These are phyloP conservation scores for Pythium monospermum DNA, from an alignment of 352 stramenopile species.

Conservation along the genomic window DNA sequence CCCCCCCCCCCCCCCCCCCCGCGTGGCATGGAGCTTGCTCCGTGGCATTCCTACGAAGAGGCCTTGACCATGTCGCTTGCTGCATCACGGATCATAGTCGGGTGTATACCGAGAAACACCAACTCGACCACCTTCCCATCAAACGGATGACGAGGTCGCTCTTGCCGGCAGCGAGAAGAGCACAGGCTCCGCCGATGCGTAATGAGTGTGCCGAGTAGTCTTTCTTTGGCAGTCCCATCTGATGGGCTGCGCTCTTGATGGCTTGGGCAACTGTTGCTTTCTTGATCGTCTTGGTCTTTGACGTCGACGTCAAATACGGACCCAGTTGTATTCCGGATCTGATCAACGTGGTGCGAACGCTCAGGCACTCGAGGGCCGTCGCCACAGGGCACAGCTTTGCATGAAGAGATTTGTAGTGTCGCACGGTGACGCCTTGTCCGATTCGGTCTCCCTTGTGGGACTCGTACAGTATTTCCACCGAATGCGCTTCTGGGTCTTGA, in stretches of 20 bases:
- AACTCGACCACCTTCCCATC: constrained; percentile 22
- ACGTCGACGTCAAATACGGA: constrained; percentile 12
- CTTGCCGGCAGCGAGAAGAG: constrained; percentile 22
- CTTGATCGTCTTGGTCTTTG: constrained; percentile 13
- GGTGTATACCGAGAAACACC: constrained; percentile 28
- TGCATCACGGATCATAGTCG: constrained; percentile 17
- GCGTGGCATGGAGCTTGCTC: constrained; percentile 6
- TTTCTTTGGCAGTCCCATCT: constrained; percentile 3
- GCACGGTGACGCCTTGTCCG: constrained; percentile 3
- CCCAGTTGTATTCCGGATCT: background rate
- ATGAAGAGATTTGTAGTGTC: constrained; percentile 16
- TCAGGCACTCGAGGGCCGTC: constrained; percentile 14
- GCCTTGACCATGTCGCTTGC: constrained; percentile 32
- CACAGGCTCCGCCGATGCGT: constrained; percentile 19
- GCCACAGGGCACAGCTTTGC: constrained; percentile 11
- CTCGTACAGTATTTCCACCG: constrained; percentile 10
- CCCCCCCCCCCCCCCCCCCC: constrained; percentile 9
- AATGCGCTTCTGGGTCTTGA: background rate
- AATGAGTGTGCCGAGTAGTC: constrained; percentile 24
- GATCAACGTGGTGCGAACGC: constrained; percentile 3
- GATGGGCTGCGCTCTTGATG: constrained; percentile 19
- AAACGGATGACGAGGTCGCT: constrained; percentile 22
- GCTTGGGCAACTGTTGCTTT: constrained; percentile 9
- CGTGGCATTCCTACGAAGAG: constrained; percentile 18
- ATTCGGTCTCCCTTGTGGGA: constrained; percentile 11